Percentiles rank a stretch among this genome's conserved stretches.
Conservation (phyloP, 1,284 basidiomycete genomes). For the Schizopora paradoxa region DNA sequence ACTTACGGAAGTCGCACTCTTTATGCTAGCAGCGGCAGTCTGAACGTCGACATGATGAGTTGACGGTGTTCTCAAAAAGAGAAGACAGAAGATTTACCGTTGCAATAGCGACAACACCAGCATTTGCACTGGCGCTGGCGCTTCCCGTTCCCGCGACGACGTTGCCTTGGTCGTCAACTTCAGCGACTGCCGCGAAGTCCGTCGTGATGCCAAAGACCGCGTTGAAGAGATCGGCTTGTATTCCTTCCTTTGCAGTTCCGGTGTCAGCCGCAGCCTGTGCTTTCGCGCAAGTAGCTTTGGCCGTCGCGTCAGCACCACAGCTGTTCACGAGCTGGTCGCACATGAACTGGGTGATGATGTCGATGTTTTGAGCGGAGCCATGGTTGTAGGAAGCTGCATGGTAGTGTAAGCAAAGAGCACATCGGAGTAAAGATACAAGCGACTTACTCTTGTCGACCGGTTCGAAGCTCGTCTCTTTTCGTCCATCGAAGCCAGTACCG, state of each 20-base stretch:
- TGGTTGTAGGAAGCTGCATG: conserved; percentile 40
- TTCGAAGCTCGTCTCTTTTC: conserved; percentile 50
- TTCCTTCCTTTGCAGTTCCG: conserved; percentile 39
- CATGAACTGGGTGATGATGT: conserved; percentile 42
- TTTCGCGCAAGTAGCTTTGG: not conserved
- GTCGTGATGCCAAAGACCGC: conserved; percentile 45
- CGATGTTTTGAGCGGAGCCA: conserved; percentile 47
- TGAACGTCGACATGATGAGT: not conserved
- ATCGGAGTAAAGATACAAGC: not conserved
- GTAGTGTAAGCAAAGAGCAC: not conserved
- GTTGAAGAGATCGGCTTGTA: conserved; percentile 58
- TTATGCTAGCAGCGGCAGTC: conserved; percentile 12
- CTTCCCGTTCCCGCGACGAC: conserved; percentile 25
- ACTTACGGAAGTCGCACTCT: too few relatives aligned
- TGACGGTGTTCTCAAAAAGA: not conserved
- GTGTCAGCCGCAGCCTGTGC: conserved; percentile 34
- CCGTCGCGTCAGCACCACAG: conserved; percentile 2
- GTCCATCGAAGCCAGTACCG: conserved; percentile 43
- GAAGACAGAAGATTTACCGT: conserved; percentile 9
- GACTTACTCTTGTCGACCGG: conserved; percentile 39
- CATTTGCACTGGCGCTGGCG: conserved; percentile 13
- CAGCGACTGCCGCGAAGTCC: conserved; percentile 34
- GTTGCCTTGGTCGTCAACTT: conserved; percentile 36
- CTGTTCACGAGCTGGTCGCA: conserved; percentile 4
- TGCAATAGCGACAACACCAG: conserved; percentile 16